A percentile compares a stretch with the other conserved stretches of the same genome.
Conservation (phyloP, 805 yeast species). For the Metschnikowia amazonensis region DNA sequence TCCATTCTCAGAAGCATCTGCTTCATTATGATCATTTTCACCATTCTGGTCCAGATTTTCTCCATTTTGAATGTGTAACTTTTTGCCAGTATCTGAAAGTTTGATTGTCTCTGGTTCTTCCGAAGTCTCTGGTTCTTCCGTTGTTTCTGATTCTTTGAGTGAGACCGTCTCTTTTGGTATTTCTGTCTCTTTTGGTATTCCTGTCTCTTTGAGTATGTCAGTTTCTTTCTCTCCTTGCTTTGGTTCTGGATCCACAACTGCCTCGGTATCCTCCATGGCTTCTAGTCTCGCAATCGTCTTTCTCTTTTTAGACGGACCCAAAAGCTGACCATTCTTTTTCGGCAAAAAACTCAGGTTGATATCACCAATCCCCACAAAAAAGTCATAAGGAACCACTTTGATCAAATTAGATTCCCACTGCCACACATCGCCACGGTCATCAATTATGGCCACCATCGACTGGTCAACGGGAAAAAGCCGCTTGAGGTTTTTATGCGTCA, state of each 20-base stretch:
- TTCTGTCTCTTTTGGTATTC: not conserved
- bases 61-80: too few species aligned
- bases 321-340: conserved; percentile 54
- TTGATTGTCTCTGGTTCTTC: not conserved
- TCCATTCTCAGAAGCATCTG: not conserved
- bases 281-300: conserved; percentile 56
- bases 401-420: conserved; percentile 90
- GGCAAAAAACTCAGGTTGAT: conserved; percentile 92
- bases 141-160: not conserved
- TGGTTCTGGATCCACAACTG: not conserved
- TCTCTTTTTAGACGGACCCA: conserved; percentile 62
- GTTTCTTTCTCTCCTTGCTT: conserved; percentile 13
- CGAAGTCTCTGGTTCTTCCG: not conserved
- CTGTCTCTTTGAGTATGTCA: not conserved
- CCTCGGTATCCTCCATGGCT: conserved; percentile 26
- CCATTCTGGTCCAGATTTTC: not conserved
- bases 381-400: conserved; percentile 92
- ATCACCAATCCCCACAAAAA: conserved; percentile 96
- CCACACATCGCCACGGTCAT: conserved; percentile 99
- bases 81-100: not conserved
- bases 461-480: conserved; percentile 94
- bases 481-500: conserved; percentile 83
- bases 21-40: not conserved
- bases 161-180: not conserved
- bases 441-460: conserved; percentile 93